A percentile compares a stretch with the other conserved stretches of the same genome.
These are phyloP conservation scores for Monilinia fructicola DNA, from an alignment of 2,329 filamentous ascomycete genomes.

Conservation along the genomic window DNA sequence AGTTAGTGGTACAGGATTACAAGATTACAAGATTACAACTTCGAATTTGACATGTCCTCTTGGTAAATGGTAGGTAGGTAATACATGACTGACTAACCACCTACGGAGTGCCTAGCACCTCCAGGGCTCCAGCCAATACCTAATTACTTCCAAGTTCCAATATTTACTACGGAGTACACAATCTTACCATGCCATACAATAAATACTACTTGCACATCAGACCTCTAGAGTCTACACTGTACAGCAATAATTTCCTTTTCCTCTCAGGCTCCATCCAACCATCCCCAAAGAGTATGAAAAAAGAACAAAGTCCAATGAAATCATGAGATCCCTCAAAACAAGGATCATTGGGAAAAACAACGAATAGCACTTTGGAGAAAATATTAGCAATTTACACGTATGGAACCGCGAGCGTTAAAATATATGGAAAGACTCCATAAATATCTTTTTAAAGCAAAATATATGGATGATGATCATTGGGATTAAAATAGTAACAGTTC, in stretches of 20 bases:
- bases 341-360: not conserved
- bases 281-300: not conserved
- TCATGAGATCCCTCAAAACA: not conserved
- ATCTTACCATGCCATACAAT: not conserved
- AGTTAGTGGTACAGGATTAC: not conserved
- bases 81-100: not conserved
- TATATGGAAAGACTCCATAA: not conserved
- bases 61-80: not conserved
- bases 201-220: too few relatives aligned
- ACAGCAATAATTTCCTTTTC: not conserved
- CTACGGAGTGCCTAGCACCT: not conserved
- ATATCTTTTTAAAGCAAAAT: not conserved
- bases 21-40: not conserved
- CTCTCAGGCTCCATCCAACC: not conserved
- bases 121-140: too few relatives aligned
- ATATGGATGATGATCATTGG: not conserved
- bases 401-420: conserved; percentile 16
- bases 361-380: conserved; percentile 4
- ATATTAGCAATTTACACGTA: not conserved
- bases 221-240: too few relatives aligned
- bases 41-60: not conserved
- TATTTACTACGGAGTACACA: not conserved
- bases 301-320: not conserved
- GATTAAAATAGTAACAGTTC: not conserved
- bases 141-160: not conserved